phyloP scores from a whole-genome alignment of 2,329 filamentous ascomycete genomes.

The Hymenoscyphus fructigenus region DNA sequence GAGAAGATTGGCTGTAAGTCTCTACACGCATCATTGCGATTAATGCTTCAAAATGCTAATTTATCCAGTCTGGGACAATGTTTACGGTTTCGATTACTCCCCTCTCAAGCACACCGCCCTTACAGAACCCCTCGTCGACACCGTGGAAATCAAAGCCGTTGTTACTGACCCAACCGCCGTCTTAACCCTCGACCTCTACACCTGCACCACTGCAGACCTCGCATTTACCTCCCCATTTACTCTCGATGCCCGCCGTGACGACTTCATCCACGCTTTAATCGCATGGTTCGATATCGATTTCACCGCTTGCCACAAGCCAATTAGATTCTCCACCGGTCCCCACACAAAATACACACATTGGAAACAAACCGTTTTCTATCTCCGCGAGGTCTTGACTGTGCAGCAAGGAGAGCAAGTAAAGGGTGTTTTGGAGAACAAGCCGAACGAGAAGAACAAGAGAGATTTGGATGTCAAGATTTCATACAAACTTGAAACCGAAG shows the following conservation, averaged over 20 bases:
- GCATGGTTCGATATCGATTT: slow-evolving; percentile 99
- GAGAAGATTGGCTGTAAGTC: slow-evolving; percentile 97
- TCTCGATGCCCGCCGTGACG: slow-evolving; percentile 76
- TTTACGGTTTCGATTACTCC: slow-evolving; percentile 96
- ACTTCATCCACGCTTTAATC: slow-evolving; percentile 95
- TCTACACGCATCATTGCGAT: background rate
- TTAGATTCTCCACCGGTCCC: slow-evolving; percentile 93
- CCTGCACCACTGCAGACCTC: slow-evolving; percentile 77
- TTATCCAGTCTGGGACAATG: slow-evolving; percentile 90
- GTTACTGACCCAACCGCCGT: slow-evolving; percentile 87
- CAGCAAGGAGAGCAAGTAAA: slow-evolving; percentile 79
- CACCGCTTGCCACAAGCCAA: slow-evolving; percentile 95
- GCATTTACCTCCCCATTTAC: slow-evolving; percentile 79
- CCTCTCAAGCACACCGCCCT: slow-evolving; percentile 92
- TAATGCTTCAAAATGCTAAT: background rate
- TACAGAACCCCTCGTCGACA: slow-evolving; percentile 94
- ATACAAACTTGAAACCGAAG: slow-evolving; percentile 77
- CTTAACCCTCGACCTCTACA: slow-evolving; percentile 91
- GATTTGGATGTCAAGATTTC: slow-evolving; percentile 89
- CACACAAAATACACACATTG: slow-evolving; percentile 99
- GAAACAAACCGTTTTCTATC: slow-evolving; percentile 99
- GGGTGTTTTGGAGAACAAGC: slow-evolving; percentile 75
- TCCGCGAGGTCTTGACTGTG: slow-evolving; percentile 89
- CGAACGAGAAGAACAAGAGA: slow-evolving; percentile 90
- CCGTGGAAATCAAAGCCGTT: slow-evolving; percentile 94